phyloP scores from a whole-genome alignment of 78 protist genomes.

The Emiliania huxleyi region DNA sequence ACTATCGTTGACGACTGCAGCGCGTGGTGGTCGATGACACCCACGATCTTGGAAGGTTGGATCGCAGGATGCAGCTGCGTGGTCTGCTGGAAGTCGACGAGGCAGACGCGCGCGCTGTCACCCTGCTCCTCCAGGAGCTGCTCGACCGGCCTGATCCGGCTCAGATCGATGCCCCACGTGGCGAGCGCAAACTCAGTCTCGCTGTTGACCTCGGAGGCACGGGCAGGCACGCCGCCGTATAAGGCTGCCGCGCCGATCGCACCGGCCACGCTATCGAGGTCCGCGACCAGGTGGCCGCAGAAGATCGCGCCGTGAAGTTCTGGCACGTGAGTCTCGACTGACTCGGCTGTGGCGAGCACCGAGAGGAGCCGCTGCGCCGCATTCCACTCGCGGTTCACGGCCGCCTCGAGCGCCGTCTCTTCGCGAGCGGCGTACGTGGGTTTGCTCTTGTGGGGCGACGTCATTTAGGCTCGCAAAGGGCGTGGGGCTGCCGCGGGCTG shows the following conservation, averaged over 20 bases:
- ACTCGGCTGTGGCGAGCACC: not conserved
- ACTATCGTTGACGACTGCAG: not conserved
- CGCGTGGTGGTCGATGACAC: constrained; percentile 1
- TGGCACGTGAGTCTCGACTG: not conserved
- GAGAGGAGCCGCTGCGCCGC: not conserved
- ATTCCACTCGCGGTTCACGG: not conserved
- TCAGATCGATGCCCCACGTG: not conserved
- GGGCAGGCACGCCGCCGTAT: not conserved
- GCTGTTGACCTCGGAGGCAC: not conserved
- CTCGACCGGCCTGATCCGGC: not conserved
- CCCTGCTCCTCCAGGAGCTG: not conserved
- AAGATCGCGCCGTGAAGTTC: not conserved
- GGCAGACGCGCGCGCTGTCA: not conserved
- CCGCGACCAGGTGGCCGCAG: not conserved
- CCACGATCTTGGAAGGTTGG: not conserved
- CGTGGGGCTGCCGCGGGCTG: too few relatives aligned
- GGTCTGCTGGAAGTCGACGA: not conserved
- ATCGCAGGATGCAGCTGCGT: not conserved
- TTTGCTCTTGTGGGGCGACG: too few relatives aligned
- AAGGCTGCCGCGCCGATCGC: not conserved
- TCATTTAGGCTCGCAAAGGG: too few relatives aligned
- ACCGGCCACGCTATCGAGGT: not conserved
- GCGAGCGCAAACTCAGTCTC: not conserved
- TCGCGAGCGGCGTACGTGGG: too few relatives aligned
- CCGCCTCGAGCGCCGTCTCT: not conserved